phyloP scores from a whole-genome alignment of 306 rosid species.

The Parietaria judaica region DNA sequence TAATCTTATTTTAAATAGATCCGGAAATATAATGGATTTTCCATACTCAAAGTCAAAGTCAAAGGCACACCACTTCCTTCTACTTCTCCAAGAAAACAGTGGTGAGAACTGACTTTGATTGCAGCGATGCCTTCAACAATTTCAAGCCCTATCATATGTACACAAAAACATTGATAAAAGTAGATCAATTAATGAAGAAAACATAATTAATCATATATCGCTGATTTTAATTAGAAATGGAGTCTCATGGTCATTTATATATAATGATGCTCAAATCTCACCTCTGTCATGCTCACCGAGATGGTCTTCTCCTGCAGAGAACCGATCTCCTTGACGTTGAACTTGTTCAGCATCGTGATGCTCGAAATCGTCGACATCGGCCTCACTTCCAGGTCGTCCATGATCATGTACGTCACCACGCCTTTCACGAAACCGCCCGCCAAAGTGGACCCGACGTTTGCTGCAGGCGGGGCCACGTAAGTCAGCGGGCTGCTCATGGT shows the following conservation, averaged over 20 bases:
- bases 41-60: too few relatives aligned
- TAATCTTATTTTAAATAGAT: too few relatives aligned
- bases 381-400: constrained; percentile 28
- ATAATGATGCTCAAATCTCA: not conserved
- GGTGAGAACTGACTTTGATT: constrained; percentile 13
- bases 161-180: not conserved
- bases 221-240: not conserved
- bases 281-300: constrained; percentile 21
- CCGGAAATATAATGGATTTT: not conserved
- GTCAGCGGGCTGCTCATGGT: not conserved
- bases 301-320: constrained; percentile 20
- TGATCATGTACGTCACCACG: constrained; percentile 25
- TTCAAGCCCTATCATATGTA: constrained; percentile 11
- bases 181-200: not conserved
- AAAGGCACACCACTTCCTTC: not conserved
- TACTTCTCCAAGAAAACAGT: constrained; percentile 18
- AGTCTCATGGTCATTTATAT: too few relatives aligned
- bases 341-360: constrained; percentile 5
- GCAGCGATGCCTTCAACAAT: constrained; percentile 19
- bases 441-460: not conserved
- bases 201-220: not conserved
- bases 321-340: constrained; percentile 14
- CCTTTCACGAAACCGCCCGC: constrained; percentile 24
- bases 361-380: constrained; percentile 19
- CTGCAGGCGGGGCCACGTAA: constrained; percentile 4